These are phyloP conservation scores for Termitomyces sp. DNA, from an alignment of 768 basidiomycete genomes.

Conservation along the genomic window DNA sequence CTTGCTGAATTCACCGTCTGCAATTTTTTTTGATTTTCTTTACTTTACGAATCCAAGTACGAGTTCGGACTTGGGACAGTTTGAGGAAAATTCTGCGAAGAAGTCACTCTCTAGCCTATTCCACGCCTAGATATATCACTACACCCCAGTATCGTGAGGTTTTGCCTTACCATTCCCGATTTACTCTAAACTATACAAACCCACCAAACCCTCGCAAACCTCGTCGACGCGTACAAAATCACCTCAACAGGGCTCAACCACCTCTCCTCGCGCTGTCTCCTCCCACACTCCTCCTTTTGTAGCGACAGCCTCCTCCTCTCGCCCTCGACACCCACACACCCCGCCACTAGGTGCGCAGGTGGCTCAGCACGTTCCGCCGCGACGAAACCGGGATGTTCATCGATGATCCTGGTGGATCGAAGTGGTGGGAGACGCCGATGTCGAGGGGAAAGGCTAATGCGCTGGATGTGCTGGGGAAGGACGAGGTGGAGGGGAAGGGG, in stretches of 20 bases:
- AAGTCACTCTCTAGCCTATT: neutral
- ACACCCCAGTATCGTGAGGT: neutral
- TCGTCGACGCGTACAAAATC: constrained; percentile 40
- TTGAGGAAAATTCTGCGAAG: too few species aligned
- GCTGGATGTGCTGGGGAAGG: constrained; percentile 36
- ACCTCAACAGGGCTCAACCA: constrained; percentile 22
- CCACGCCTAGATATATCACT: neutral
- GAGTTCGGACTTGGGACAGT: neutral
- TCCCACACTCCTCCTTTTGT: constrained; percentile 29
- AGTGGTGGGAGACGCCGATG: constrained; percentile 38
- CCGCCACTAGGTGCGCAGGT: constrained; percentile 34
- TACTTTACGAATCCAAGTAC: neutral
- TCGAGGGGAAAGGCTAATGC: constrained; percentile 51
- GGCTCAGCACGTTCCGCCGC: constrained; percentile 36
- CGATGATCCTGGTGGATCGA: neutral
- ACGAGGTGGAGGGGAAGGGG: neutral
- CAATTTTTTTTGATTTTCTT: too few species aligned
- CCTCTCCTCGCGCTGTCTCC: constrained; percentile 26
- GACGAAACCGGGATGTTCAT: neutral
- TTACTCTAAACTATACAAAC: too few species aligned
- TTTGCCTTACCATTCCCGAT: neutral
- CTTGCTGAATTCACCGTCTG: neutral
- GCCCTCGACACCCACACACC: constrained; percentile 29
- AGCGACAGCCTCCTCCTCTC: constrained; percentile 43
- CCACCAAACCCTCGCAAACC: too few species aligned